These are phyloP conservation scores for Trametes meyenii DNA, from an alignment of 768 basidiomycete genomes.

Conservation along the genomic window DNA sequence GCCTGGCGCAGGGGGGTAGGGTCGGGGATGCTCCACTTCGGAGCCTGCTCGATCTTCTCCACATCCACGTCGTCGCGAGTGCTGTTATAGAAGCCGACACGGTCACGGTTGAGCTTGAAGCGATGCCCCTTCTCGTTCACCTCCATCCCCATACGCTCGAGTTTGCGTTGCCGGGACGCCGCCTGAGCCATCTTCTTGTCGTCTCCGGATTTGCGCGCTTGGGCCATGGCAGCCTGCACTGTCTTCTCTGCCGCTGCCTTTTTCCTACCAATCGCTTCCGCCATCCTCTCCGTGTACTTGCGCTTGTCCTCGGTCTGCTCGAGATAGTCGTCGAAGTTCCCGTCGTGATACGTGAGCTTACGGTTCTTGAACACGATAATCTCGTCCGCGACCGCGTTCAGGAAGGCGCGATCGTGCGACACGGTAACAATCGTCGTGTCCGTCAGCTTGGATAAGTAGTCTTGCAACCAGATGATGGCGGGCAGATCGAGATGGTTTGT, in stretches of 20 bases:
- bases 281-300: slow-evolving; percentile 23
- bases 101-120: slow-evolving; percentile 31
- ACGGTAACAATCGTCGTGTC: slow-evolving; percentile 26
- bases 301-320: slow-evolving; percentile 27
- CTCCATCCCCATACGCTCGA: slow-evolving; percentile 28
- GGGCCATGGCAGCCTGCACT: slow-evolving; percentile 24
- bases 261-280: slow-evolving; percentile 24
- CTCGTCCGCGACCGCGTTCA: slow-evolving; percentile 28
- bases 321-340: slow-evolving; percentile 26
- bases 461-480: slow-evolving; percentile 57
- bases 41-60: slow-evolving; percentile 24
- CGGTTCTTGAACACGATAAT: slow-evolving; percentile 26
- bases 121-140: slow-evolving; percentile 28
- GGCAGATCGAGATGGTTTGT: slow-evolving; percentile 98
- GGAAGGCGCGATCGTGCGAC: slow-evolving; percentile 30
- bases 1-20: slow-evolving; percentile 24
- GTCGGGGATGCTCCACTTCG: slow-evolving; percentile 24
- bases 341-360: slow-evolving; percentile 25
- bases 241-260: slow-evolving; percentile 25
- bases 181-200: slow-evolving; percentile 27
- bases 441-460: slow-evolving; percentile 18
- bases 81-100: slow-evolving; percentile 17
- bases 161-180: slow-evolving; percentile 13
- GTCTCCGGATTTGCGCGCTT: slow-evolving; percentile 25
- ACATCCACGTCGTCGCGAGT: slow-evolving; percentile 19